A percentile compares a stretch with the other conserved stretches of the same genome.
phyloP scores from a whole-genome alignment of 345 rosid species.

The Nasturtium officinale region DNA sequence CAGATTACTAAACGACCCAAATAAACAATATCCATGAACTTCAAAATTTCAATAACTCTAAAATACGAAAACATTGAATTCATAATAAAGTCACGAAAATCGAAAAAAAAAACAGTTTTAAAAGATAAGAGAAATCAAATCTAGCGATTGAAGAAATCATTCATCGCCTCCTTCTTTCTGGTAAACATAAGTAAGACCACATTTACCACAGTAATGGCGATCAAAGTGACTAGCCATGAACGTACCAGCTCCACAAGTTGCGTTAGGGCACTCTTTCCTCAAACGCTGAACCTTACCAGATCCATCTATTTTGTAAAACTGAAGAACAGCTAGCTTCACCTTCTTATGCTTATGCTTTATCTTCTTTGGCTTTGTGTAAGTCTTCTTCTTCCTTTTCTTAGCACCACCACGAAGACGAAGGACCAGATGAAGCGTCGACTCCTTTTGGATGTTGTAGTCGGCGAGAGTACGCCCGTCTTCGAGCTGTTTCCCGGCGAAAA shows the following conservation, averaged over 20 bases:
- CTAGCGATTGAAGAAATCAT: constrained; percentile 9
- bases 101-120: not conserved
- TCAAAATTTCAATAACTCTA: constrained; percentile 1
- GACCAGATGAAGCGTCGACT: constrained; percentile 48
- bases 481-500: constrained; percentile 45
- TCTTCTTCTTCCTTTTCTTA: constrained; percentile 50
- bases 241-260: constrained; percentile 43
- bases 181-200: constrained; percentile 45
- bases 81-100: not conserved
- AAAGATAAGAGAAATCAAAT: constrained; percentile 13
- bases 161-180: constrained; percentile 39
- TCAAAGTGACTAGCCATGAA: constrained; percentile 47
- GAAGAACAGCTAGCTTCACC: constrained; percentile 43
- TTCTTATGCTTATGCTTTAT: constrained; percentile 47
- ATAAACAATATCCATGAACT: not conserved
- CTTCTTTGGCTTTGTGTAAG: constrained; percentile 46
- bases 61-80: constrained; percentile 24
- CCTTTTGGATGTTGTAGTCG: constrained; percentile 49
- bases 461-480: constrained; percentile 46
- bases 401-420: constrained; percentile 52
- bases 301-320: constrained; percentile 43
- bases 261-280: constrained; percentile 46
- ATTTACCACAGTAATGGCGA: constrained; percentile 48
- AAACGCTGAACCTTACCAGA: constrained; percentile 42
- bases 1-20: not conserved